Evolutionary conservation across 2,329 filamentous ascomycete genomes (phyloP).

Genomic region (Juglanconis oblonga): DNA sequence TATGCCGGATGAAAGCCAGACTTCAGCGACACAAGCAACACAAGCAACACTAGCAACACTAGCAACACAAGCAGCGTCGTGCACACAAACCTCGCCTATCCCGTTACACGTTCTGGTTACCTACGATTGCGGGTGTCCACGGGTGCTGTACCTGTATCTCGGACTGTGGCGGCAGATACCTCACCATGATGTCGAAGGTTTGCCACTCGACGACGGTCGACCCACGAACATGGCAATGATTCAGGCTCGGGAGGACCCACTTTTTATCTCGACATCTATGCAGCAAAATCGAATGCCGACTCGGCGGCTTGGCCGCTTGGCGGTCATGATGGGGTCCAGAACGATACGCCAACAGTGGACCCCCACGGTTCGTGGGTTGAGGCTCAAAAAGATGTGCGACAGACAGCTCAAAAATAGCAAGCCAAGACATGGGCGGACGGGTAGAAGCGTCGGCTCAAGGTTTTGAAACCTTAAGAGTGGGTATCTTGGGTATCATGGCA

Average conservation of each 20-base stretch:
- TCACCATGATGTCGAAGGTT: neutral
- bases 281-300: neutral
- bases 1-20: neutral
- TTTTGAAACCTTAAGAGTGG: neutral
- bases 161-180: neutral
- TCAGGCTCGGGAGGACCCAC: neutral
- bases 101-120: neutral
- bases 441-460: neutral
- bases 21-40: neutral
- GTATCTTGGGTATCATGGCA: neutral
- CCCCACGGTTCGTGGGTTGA: neutral
- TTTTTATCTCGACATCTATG: neutral
- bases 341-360: neutral
- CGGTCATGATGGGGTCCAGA: neutral
- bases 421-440: neutral
- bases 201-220: neutral
- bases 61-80: neutral
- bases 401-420: neutral
- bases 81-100: neutral
- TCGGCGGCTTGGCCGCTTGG: conserved; percentile 7
- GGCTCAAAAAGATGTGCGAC: neutral
- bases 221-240: neutral
- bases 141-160: neutral
- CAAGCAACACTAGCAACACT: neutral
- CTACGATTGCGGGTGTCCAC: neutral